Conservation (phyloP, 257 asterid species). For the Mitragyna speciosa region DNA sequence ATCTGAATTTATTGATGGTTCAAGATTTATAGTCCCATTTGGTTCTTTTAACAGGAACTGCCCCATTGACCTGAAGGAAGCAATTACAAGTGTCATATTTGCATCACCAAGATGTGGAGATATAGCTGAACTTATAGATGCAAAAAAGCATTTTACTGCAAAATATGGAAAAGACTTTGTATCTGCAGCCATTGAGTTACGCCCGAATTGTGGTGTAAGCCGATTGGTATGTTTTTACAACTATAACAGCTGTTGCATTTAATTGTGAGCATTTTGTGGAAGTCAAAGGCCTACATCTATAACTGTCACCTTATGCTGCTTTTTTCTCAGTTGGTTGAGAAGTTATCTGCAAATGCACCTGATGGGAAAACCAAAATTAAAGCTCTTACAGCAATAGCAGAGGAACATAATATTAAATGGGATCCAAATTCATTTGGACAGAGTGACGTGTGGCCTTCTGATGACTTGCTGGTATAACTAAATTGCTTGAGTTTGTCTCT, state of each 20-base stretch:
- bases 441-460: constrained; percentile 35
- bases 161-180: constrained; percentile 93
- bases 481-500: constrained; percentile 24
- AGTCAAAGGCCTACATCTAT: background rate
- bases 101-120: constrained; percentile 98
- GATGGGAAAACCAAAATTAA: constrained; percentile 73
- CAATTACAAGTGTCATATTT: constrained; percentile 77
- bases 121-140: constrained; percentile 82
- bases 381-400: constrained; percentile 67
- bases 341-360: constrained; percentile 81
- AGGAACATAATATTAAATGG: constrained; percentile 79
- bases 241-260: constrained; percentile 1
- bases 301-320: constrained; percentile 14
- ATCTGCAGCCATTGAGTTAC: constrained; percentile 77
- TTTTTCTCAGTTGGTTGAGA: constrained; percentile 73
- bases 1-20: background rate
- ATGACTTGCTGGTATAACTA: constrained; percentile 58
- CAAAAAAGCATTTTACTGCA: constrained; percentile 65
- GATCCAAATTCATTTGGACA: constrained; percentile 62
- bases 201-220: constrained; percentile 92
- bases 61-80: constrained; percentile 97
- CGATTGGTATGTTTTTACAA: constrained; percentile 64
- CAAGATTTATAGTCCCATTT: constrained; percentile 15
- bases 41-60: constrained; percentile 57
- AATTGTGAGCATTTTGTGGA: background rate